These are phyloP conservation scores for Carex cristatella DNA, from an alignment of 176 grass and related monocot genomes.

Conservation along the genomic window DNA sequence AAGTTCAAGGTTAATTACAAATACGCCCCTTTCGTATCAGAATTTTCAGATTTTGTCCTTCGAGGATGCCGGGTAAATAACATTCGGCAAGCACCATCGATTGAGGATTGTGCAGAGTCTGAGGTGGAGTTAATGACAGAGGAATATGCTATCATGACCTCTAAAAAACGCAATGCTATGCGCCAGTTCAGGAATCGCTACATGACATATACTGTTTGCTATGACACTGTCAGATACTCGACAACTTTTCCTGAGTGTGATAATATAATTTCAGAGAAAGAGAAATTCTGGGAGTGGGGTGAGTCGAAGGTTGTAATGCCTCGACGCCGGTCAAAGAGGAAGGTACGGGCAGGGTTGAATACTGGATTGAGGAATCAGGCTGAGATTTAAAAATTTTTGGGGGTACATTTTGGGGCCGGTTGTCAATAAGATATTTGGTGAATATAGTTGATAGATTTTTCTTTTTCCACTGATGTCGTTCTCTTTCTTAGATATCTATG, in stretches of 20 bases:
- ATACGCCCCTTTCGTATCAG: conserved; percentile 57
- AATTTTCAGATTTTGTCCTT: conserved; percentile 53
- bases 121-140: conserved; percentile 52
- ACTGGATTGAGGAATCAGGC: neutral
- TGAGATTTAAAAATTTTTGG: conserved; percentile 4
- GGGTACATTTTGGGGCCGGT: conserved; percentile 20
- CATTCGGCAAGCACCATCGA: conserved; percentile 5
- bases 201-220: conserved; percentile 72
- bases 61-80: conserved; percentile 33
- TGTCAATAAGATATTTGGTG: conserved; percentile 14
- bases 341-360: neutral
- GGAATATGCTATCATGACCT: conserved; percentile 53
- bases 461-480: neutral
- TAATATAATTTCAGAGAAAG: conserved; percentile 22
- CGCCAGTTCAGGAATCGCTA: conserved; percentile 45
- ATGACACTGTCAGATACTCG: conserved; percentile 56
- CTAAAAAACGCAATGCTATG: conserved; percentile 61
- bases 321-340: conserved; percentile 17
- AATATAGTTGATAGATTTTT: conserved; percentile 25
- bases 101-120: conserved; percentile 38
- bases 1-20: conserved; percentile 63
- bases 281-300: conserved; percentile 54
- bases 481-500: conserved; percentile 14
- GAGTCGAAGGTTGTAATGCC: conserved; percentile 41
- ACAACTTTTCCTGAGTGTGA: conserved; percentile 76